Evolutionary conservation across 768 basidiomycete species (phyloP).

Genomic region (Russula ochroleuca): DNA sequence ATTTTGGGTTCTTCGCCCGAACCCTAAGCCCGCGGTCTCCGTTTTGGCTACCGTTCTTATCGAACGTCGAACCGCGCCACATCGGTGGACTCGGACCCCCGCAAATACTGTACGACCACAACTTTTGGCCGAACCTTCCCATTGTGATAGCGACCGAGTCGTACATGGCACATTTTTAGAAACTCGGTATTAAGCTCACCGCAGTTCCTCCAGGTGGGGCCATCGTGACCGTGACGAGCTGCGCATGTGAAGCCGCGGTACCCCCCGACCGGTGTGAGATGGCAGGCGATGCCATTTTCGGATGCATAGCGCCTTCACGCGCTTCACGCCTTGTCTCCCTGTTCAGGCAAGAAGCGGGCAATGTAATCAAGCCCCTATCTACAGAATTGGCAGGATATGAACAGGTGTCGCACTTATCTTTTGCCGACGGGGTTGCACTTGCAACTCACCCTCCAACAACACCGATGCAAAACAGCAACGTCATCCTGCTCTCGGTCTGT

Average conservation of each 20-base stretch:
- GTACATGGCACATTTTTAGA: neutral
- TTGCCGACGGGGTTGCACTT: neutral
- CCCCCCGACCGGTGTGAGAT: conserved; percentile 10
- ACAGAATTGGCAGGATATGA: conserved; percentile 8
- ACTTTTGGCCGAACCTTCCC: neutral
- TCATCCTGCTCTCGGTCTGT: conserved; percentile 1
- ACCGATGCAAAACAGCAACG: neutral
- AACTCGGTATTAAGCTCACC: neutral
- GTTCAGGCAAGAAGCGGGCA: conserved; percentile 21
- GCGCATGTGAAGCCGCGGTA: conserved; percentile 9
- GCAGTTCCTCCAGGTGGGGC: neutral
- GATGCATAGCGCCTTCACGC: conserved; percentile 17
- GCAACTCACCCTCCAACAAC: neutral
- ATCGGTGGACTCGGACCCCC: neutral
- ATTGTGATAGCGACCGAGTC: conserved; percentile 4
- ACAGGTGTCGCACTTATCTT: conserved; percentile 6
- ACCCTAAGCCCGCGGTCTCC: conserved; percentile 7
- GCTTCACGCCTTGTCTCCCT: conserved; percentile 16
- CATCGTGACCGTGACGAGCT: conserved; percentile 14
- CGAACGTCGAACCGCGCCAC: neutral
- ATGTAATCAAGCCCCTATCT: conserved; percentile 27
- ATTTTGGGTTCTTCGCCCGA: conserved; percentile 12
- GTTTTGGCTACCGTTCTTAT: conserved; percentile 5
- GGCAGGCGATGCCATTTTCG: conserved; percentile 6
- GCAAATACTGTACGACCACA: neutral